phyloP scores from a whole-genome alignment of 202 grass and related monocot genomes.

The Miscanthus sacchariflorus region DNA sequence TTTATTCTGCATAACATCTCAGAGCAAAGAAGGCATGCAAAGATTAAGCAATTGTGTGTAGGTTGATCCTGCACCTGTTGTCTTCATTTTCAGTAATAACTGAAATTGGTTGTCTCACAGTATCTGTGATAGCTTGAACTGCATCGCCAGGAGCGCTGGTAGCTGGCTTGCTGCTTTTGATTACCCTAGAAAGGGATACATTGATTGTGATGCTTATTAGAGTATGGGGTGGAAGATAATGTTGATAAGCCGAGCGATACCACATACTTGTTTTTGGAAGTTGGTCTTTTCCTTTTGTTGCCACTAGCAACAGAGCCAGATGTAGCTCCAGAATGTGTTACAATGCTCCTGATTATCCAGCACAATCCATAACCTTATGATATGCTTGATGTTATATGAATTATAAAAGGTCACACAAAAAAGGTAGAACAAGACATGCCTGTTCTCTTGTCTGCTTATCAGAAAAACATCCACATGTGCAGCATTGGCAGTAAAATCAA shows the following conservation, averaged over 20 bases:
- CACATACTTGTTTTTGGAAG: constrained; percentile 56
- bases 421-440: constrained; percentile 45
- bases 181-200: constrained; percentile 54
- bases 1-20: constrained; percentile 1
- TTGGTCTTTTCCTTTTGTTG: constrained; percentile 57
- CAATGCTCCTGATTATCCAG: constrained; percentile 60
- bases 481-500: constrained; percentile 80
- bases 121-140: constrained; percentile 52
- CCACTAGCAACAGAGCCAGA: constrained; percentile 43
- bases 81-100: constrained; percentile 65
- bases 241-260: neutral
- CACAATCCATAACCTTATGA: constrained; percentile 20
- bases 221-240: constrained; percentile 16
- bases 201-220: constrained; percentile 12
- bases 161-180: constrained; percentile 61
- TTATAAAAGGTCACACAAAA: neutral
- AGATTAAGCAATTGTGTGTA: constrained; percentile 27
- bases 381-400: constrained; percentile 38
- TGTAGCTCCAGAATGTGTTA: constrained; percentile 68
- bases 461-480: constrained; percentile 81
- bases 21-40: constrained; percentile 28
- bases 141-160: constrained; percentile 30
- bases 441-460: constrained; percentile 84
- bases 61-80: constrained; percentile 61
- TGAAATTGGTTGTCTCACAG: constrained; percentile 54